Evolutionary conservation across 2,329 filamentous ascomycete genomes (phyloP), one percentile per base, ranked within the genome.

Genomic region (Trichoderma asperellum): DNA sequence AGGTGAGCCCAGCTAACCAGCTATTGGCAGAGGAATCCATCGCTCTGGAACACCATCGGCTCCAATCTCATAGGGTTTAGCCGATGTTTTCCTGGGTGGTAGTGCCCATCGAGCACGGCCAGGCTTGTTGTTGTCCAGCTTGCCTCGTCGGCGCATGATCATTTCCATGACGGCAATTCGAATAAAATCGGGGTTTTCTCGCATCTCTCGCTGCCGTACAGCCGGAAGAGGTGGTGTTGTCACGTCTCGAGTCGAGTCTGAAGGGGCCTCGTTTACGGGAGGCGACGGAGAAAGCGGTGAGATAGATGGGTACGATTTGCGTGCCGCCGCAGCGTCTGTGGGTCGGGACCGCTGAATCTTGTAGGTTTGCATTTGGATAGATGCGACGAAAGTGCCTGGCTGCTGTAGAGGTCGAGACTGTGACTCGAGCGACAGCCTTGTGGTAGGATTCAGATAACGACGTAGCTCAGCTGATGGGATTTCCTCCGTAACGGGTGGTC

Each of bases 281-380:
- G 75, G 72, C 69, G 78, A 76, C 58, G 77, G 71, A 34, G 79
- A 74, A 24, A 77, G 73, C 59, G 76, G 71, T 55, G 76, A 74
- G 70, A 76, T 68, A 71, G 74, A 76, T 70, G 81, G 73, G 71
- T 78, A 77, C 49, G 77, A 72, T 63, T 75, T 73, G 60, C 78
- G 79, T 16, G 71, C 71, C 18, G 71, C 71, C n/a, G 74, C 73
- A n/a, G 77, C 70, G 27, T 79, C 74, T 49, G 78, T 73, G 63
- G 80, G 81, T 71, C 81, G 82, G 34, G 83, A 84, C 43, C 83
- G 83, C 74, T 85, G 84, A 40, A 88, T 83, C 75, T 88, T 88
- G 81, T 91, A 91, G 0, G 89, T 91, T 75, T 90, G 88, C 89
- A 91, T 90, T 76, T 91, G 89, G 70, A 91, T 91, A 1, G 89